Base-by-base conservation (phyloP, 352 stramenopile species). In the Globisporangium middletonii region DNA sequence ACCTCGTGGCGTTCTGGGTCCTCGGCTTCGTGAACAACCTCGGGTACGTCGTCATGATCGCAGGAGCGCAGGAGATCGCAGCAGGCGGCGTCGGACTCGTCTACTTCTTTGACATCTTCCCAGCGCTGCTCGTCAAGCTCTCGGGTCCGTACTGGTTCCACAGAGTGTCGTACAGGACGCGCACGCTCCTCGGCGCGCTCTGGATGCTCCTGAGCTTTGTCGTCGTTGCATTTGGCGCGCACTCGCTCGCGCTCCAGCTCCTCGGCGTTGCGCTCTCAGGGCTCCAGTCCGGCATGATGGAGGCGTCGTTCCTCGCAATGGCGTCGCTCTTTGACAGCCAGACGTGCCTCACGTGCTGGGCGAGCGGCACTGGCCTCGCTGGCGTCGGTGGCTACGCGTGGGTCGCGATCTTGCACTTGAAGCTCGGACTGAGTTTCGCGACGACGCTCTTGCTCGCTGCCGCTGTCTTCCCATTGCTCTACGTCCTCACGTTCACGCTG, bases 61-160 rank as follows among this genome's bases (percentile, higher is more conserved):
- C 95, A 0, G 81, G 83, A 46, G 95, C 95, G 28, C 96, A 98
- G 60, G 81, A 89, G 61, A 98, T 98, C 65, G 76, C 73, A 26
- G 78, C 91, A 2, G 90, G 88, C 16, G 92, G 91, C 46, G 91
- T 97, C 35, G 92, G 84, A 1, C 65, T 98, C 38, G 90, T 98
- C 47, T 97, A 96, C 68, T 79, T 98, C 37, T 91, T 86, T 50
- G 95, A 97, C 69, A 89, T 97, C 50, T 80, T 96, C 46, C 95
- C 95, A 1, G 78, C 86, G 16, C 64, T 98, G 2, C 53, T 94
- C 37, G 73, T 97, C 23, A 97, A 98, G 62, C 61, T 95, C 38
- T 88, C 86, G 42, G 89, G 86, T 2, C 92, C 93, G 11, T 97
- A 97, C 68, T 98, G 94, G 94, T 98, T 98, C 73, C 83, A 98